Percentiles rank a stretch among this genome's conserved stretches.
Evolutionary conservation across 768 basidiomycete genomes (phyloP).

Genomic region (Lactarius sp.): DNA sequence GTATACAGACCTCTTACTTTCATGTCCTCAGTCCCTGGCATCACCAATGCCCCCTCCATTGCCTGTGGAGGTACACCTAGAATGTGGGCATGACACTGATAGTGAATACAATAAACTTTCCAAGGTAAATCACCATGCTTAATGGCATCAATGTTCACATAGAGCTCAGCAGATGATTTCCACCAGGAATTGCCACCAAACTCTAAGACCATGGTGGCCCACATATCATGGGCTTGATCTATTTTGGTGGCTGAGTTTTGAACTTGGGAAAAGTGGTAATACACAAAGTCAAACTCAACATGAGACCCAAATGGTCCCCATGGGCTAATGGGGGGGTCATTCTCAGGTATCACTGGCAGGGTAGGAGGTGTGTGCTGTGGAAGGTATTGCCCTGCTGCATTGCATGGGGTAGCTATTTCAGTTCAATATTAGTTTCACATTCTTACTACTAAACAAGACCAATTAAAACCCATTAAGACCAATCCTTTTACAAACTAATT

Average conservation of each 20-base stretch:
- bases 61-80: too few relatives aligned
- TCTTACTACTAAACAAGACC: too few relatives aligned
- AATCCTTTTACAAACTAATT: too few relatives aligned
- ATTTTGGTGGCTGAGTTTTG: neutral
- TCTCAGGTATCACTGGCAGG: too few relatives aligned
- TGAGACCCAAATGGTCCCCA: neutral
- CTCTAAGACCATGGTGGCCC: neutral
- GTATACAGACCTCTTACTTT: too few relatives aligned
- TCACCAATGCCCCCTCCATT: too few relatives aligned
- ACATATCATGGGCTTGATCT: neutral
- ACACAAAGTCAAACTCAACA: neutral
- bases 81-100: too few relatives aligned
- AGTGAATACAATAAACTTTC: neutral
- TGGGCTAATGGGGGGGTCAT: neutral
- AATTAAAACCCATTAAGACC: too few relatives aligned
- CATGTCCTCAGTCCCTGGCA: too few relatives aligned
- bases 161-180: neutral
- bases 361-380: neutral
- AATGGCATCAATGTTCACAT: neutral
- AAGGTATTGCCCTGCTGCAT: neutral
- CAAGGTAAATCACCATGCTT: neutral
- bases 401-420: too few relatives aligned
- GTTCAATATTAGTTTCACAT: too few relatives aligned
- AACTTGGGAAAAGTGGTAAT: neutral
- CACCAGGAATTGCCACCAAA: neutral